These are phyloP conservation scores for Beauveria sp. DNA, from an alignment of 2,329 filamentous ascomycete genomes.

Conservation along the genomic window DNA sequence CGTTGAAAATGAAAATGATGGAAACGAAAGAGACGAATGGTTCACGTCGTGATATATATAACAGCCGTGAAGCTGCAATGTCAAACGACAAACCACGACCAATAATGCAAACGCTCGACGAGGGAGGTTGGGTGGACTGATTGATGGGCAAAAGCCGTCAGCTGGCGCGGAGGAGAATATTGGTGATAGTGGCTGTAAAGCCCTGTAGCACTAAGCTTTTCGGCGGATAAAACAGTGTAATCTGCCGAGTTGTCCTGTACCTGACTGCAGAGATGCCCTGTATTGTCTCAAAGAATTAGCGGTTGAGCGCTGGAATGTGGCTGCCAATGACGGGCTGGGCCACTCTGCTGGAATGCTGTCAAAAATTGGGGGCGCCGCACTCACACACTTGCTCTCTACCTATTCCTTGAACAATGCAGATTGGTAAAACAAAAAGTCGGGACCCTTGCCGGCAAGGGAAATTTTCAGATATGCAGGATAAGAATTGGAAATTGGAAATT, in stretches of 20 bases:
- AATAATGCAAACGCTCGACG: constrained; percentile 1
- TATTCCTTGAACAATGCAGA: background rate
- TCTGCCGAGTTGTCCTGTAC: background rate
- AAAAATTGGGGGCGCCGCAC: background rate
- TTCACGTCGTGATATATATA: background rate
- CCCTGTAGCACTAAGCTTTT: background rate
- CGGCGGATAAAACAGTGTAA: no score
- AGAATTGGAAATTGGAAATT: background rate
- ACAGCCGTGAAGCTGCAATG: background rate
- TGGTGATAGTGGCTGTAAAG: background rate
- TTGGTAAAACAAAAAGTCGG: background rate
- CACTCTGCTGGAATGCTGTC: background rate
- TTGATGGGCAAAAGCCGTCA: background rate
- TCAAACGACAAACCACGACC: background rate
- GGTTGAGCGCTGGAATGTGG: background rate
- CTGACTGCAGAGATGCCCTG: background rate
- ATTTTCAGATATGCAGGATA: background rate
- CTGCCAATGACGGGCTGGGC: background rate
- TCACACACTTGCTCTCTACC: background rate
- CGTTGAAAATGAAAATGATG: background rate
- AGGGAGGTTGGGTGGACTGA: constrained; percentile 2
- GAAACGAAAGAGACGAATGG: background rate
- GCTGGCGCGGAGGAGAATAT: background rate
- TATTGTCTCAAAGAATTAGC: background rate
- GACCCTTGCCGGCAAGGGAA: no score